Base-by-base conservation (phyloP, 2,329 filamentous ascomycete species). In the Cladosporium halotolerans region DNA sequence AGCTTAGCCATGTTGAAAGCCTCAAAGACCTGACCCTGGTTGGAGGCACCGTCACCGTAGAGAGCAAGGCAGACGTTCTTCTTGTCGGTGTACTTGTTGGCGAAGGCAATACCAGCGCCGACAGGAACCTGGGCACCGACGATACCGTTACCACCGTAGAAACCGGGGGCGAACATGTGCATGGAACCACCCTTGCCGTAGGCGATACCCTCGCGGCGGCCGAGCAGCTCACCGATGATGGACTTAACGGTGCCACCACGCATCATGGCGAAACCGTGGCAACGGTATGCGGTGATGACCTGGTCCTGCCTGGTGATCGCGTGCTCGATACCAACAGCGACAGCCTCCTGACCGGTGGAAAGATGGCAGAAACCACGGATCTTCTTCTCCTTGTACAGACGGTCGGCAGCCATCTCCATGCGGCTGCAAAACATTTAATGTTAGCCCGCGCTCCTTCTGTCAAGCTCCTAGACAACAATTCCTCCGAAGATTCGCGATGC, bases 1-100 rank as follows among this genome's bases (percentile, higher is more conserved):
- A 99, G 85, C 83, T 97, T 97, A 60, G 93, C 93, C 93, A 99
- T 99, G 85, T 99, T 99, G 84, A 95, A 99, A 58, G 93, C 91
- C 81, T 99, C 93, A 68, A 99, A 99, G 66, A 99, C 93, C 77
- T 99, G 93, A 61, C 93, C 93, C 80, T 99, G 93, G 81, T 99
- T 99, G 80, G 86, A 89, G 62, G 93, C 93, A 80, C 93, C 93
- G 44, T 54, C 52, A 50, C 52, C 93, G 76, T 99, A 99, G 55
- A 99, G 82, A 61, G 92, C 83, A 63, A 99, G 81, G 59, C 86
- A 87, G 59, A 89, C 86, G 70, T 89, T 92, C 78, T 90, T 86
- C 78, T 86, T 85, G 68, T 81, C 84, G 68, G 84, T 83, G 80
- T 99, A 99, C 79, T 96, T 86, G 79, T 97, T 90, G 57, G 93